Percentiles rank a stretch among this genome's conserved stretches.
phyloP scores from a whole-genome alignment of 306 rosid genomes.

The Pterocarpus macrocarpus region DNA sequence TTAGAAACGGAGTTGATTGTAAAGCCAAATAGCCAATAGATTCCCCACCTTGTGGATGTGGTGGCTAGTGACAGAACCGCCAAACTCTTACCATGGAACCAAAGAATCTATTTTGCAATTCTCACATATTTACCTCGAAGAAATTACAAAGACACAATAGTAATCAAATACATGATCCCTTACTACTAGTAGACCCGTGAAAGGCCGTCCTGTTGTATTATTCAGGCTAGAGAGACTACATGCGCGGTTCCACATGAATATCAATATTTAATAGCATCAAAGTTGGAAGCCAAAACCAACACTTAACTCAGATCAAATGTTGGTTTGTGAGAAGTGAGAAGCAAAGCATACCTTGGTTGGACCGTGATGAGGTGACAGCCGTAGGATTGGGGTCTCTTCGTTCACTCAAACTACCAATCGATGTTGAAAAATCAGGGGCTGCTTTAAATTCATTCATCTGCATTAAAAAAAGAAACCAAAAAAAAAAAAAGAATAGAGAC shows the following conservation, averaged over 20 bases:
- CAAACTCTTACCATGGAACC: slow-evolving; percentile 55
- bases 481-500: background rate
- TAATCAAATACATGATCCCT: slow-evolving; percentile 28
- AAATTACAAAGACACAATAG: slow-evolving; percentile 1
- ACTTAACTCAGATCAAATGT: background rate
- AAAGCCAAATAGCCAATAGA: slow-evolving; percentile 45
- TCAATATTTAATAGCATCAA: slow-evolving; percentile 34
- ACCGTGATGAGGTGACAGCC: slow-evolving; percentile 52
- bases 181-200: slow-evolving; percentile 51
- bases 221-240: slow-evolving; percentile 32
- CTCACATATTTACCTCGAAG: slow-evolving; percentile 31
- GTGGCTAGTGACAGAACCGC: slow-evolving; percentile 64
- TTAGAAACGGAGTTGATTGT: slow-evolving; percentile 16
- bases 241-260: slow-evolving; percentile 35
- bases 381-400: slow-evolving; percentile 56
- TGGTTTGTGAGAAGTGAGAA: background rate
- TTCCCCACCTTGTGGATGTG: slow-evolving; percentile 45
- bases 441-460: slow-evolving; percentile 83
- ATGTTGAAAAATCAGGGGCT: slow-evolving; percentile 69
- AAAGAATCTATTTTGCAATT: slow-evolving; percentile 55
- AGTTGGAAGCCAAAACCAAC: slow-evolving; percentile 23
- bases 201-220: slow-evolving; percentile 39
- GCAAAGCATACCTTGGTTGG: slow-evolving; percentile 61
- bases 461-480: background rate
- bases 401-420: slow-evolving; percentile 57